Conservation (phyloP, 192 early-diverging fungal species). For the Entrophospora sp. region DNA sequence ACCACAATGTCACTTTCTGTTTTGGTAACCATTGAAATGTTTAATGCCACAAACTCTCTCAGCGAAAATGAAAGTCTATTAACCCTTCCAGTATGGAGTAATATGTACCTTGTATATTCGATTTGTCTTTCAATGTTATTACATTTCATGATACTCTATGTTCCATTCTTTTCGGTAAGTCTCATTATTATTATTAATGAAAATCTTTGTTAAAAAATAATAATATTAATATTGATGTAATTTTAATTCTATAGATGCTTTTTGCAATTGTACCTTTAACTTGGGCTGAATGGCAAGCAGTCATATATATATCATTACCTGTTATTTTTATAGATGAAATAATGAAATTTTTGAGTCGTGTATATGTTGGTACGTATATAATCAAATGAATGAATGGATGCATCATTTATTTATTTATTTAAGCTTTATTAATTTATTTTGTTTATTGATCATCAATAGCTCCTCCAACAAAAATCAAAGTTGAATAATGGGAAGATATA, state of each 20-base stretch:
- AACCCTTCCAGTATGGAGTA: conserved; percentile 84
- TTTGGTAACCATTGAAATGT: conserved; percentile 96
- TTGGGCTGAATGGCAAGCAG: conserved; percentile 80
- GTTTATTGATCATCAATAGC: background rate
- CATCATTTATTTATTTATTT: too few relatives aligned
- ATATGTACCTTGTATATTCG: conserved; percentile 78
- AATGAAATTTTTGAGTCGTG: conserved; percentile 68
- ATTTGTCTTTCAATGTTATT: conserved; percentile 84
- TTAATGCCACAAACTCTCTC: conserved; percentile 95
- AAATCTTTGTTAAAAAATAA: conserved; percentile 9
- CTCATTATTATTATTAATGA: conserved; percentile 16
- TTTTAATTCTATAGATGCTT: conserved; percentile 38
- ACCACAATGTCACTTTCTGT: conserved; percentile 95
- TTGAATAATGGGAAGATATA: too few relatives aligned
- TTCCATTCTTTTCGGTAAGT: conserved; percentile 83
- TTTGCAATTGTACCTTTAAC: conserved; percentile 90
- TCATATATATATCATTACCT: conserved; percentile 81
- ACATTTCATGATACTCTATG: conserved; percentile 95
- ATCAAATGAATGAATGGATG: background rate
- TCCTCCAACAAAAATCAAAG: conserved; percentile 5
- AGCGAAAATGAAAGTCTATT: conserved; percentile 93
- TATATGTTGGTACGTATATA: conserved; percentile 23
- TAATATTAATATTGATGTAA: background rate
- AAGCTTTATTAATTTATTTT: too few relatives aligned
- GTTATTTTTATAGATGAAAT: conserved; percentile 90